Base-by-base conservation (phyloP, 805 yeast genomes). In the Hagleromyces aurorensis region DNA sequence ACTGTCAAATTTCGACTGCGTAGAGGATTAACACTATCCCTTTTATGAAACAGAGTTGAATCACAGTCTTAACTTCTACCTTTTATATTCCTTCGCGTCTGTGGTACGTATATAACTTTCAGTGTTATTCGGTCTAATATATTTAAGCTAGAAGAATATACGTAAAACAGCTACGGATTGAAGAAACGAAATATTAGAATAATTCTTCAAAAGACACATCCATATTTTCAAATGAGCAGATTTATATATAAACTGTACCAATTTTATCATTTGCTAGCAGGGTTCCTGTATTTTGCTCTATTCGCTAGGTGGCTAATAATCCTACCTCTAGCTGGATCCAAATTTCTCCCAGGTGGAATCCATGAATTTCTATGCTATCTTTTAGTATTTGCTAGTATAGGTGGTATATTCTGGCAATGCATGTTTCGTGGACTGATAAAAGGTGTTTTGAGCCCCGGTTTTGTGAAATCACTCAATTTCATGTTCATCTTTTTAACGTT, bases 261-360 rank as follows among this genome's bases (percentile, higher is more conserved):
- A 28, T 49, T 46, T 25, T 52, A 44, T 25, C 50, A 47, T 17
- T 26, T 55, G n/a, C 30, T 48, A 3, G 33, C 49, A 4, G 32
- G 42, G 8, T 43, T 54, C 25, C 29, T 52, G 16, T 54, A 34
- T 30, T 27, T 38, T 5, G 48, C 57, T 3, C 28, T 61, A 10
- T 36, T 58, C 54, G 30, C 62, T 3, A 52, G 89, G 26, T 63
- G 76, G 38, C 32, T 65, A 9, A 54, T 76, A 1, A 55, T 79
- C 17, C 55, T 72, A 25, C 82, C 83, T 1, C 54, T 79, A 15
- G 83, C 75, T n/a, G 81, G 84, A 0, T 53, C 73, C 18, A 62
- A 61, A 39, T 78, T 75, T 40, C 51, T 78, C 13, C 80, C 85
- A 1, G 84, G 78, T 5, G 86, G 84, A 0, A 72, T 79, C 8